A percentile compares a stretch with the other conserved stretches of the same genome.
Evolutionary conservation across 2,329 filamentous ascomycete species (phyloP).

Genomic region (Sclerotinia glacialis): DNA sequence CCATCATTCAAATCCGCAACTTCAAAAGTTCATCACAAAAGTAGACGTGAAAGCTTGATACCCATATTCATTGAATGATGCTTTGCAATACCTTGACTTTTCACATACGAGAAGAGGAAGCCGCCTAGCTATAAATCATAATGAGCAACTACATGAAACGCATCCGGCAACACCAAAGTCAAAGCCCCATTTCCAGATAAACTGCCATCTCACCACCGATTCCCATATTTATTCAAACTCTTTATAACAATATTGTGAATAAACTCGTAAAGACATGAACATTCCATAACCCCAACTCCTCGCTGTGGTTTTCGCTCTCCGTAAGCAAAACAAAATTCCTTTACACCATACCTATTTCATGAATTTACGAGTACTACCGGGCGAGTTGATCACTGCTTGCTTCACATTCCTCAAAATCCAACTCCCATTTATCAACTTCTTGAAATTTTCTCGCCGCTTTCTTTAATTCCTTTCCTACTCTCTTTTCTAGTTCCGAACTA

Average conservation of each 20-base stretch:
- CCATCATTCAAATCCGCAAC: not conserved
- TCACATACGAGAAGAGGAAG: not conserved
- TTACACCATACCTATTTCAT: not conserved
- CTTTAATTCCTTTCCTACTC: slow-evolving; percentile 50
- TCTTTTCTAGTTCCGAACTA: slow-evolving; percentile 42
- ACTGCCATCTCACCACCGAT: not conserved
- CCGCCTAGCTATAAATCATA: not conserved
- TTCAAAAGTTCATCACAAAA: not conserved
- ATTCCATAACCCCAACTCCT: slow-evolving; percentile 14
- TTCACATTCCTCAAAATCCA: slow-evolving; percentile 64
- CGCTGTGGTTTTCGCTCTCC: not conserved
- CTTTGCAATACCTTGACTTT: not conserved
- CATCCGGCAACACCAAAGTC: not conserved
- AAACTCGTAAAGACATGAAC: not conserved
- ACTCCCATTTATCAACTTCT: slow-evolving; percentile 67
- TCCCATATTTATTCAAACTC: not conserved
- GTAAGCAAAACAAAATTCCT: not conserved
- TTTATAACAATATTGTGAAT: not conserved
- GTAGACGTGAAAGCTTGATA: not conserved
- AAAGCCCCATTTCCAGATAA: not conserved
- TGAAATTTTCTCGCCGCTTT: slow-evolving; percentile 61
- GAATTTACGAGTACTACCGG: not conserved
- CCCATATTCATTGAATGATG: not conserved
- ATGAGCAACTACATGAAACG: not conserved
- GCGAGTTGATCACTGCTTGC: slow-evolving; percentile 44